Conservation (phyloP, 129 eudicot species). For the Centrapalus pauciflorus region DNA sequence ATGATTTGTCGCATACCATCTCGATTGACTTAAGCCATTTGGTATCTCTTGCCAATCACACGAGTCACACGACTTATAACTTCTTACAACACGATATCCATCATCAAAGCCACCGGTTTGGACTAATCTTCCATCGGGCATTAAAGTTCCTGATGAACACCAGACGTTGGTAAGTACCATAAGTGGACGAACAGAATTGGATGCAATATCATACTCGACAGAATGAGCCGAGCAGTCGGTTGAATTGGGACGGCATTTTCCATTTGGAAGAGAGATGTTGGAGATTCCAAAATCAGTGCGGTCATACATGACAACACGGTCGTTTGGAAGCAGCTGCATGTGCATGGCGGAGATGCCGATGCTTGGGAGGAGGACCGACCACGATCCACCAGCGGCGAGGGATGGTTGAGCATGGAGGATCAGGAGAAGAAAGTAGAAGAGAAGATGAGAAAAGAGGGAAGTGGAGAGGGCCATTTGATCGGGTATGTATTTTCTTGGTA, state of each 20-base stretch:
- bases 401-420: not conserved
- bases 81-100: not conserved
- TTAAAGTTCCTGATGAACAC: not conserved
- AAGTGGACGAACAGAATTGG: not conserved
- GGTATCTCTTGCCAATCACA: slow-evolving; percentile 4
- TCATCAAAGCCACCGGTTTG: not conserved
- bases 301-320: slow-evolving; percentile 60
- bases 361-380: slow-evolving; percentile 44
- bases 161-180: not conserved
- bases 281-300: slow-evolving; percentile 72
- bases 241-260: slow-evolving; percentile 37
- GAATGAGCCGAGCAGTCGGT: slow-evolving; percentile 10
- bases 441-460: not conserved
- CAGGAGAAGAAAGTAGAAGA: not conserved
- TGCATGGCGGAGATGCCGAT: slow-evolving; percentile 75
- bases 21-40: not conserved
- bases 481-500: not conserved
- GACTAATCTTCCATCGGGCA: not conserved
- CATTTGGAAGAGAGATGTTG: slow-evolving; percentile 53
- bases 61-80: not conserved
- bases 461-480: not conserved
- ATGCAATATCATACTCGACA: slow-evolving; percentile 48
- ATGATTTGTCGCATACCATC: slow-evolving; percentile 17
- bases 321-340: slow-evolving; percentile 70
- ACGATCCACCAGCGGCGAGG: slow-evolving; percentile 36